These are phyloP conservation scores for Fusarium torreyae DNA, from an alignment of 2,329 filamentous ascomycete genomes.

Conservation along the genomic window DNA sequence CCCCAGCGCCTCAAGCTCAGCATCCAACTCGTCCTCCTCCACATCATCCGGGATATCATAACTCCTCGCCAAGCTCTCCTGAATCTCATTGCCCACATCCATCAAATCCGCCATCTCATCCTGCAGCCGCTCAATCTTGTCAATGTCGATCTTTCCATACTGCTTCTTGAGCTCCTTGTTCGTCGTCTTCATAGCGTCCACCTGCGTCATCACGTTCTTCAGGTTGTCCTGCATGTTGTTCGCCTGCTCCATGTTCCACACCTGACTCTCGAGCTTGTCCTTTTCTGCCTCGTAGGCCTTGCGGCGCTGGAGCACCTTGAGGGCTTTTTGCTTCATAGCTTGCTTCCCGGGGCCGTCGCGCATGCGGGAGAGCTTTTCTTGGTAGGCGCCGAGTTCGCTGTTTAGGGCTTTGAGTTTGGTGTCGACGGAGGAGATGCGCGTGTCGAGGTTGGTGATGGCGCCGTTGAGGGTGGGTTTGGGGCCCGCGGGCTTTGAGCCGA, in stretches of 20 bases:
- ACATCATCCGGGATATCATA: conserved; percentile 98
- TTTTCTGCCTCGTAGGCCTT: conserved; percentile 96
- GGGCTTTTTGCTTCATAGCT: conserved; percentile 92
- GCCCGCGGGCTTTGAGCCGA: conserved; percentile 87
- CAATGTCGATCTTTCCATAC: conserved; percentile 97
- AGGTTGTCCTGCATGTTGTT: conserved; percentile 99
- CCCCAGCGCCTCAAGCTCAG: conserved; percentile 93
- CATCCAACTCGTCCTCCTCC: conserved; percentile 95
- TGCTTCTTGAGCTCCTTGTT: conserved; percentile 93
- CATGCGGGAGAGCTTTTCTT: conserved; percentile 90
- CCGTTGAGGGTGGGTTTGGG: conserved; percentile 91
- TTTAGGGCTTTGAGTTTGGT: conserved; percentile 95
- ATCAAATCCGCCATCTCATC: conserved; percentile 99
- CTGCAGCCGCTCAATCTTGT: conserved; percentile 97
- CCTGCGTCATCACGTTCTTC: conserved; percentile 98
- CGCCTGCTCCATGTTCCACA: conserved; percentile 99
- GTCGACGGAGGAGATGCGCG: conserved; percentile 87
- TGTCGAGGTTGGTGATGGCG: conserved; percentile 89
- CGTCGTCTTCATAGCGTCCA: conserved; percentile 97
- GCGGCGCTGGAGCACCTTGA: conserved; percentile 92
- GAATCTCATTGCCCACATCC: conserved; percentile 98
- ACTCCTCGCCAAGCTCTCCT: conserved; percentile 90
- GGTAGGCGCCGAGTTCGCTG: conserved; percentile 89
- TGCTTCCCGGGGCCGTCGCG: conserved; percentile 94
- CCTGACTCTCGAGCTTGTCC: conserved; percentile 93